Conservation (phyloP, 1,139 yeast genomes). For the Entelexis paramagnoliae region DNA sequence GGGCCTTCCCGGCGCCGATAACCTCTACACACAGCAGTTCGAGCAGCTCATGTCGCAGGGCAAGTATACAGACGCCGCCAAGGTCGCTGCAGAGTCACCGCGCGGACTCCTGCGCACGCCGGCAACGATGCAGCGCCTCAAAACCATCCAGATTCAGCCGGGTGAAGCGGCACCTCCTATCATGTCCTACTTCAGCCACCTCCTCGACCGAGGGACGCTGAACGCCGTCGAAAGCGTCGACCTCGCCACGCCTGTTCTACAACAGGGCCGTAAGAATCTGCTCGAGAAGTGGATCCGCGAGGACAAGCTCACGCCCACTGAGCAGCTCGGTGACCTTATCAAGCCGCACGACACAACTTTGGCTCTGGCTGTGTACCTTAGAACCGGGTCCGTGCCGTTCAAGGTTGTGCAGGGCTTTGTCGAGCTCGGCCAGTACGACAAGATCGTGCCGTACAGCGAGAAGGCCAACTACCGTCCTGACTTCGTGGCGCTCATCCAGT, state of each 20-base stretch:
- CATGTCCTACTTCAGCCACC: constrained; percentile 81
- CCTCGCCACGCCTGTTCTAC: constrained; percentile 89
- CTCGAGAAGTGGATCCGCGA: constrained; percentile 96
- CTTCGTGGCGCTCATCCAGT: constrained; percentile 80
- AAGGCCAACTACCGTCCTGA: constrained; percentile 85
- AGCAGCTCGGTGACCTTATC: constrained; percentile 93
- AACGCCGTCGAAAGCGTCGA: constrained; percentile 92
- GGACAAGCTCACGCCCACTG: constrained; percentile 85
- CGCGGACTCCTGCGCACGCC: constrained; percentile 76
- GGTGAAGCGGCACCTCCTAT: constrained; percentile 85
- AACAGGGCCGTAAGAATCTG: constrained; percentile 87
- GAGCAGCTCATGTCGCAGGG: constrained; percentile 75
- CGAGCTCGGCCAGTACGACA: constrained; percentile 93
- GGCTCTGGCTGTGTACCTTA: constrained; percentile 83
- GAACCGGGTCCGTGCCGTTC: constrained; percentile 64
- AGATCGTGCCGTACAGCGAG: constrained; percentile 86
- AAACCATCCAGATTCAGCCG: constrained; percentile 86
- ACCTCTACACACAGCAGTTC: constrained; percentile 82
- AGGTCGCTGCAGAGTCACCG: constrained; percentile 92
- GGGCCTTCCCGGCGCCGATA: constrained; percentile 95
- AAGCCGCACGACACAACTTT: constrained; percentile 76
- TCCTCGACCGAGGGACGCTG: constrained; percentile 85
- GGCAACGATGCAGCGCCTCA: constrained; percentile 86
- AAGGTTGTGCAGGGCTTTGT: constrained; percentile 91
- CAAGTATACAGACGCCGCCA: constrained; percentile 86